Evolutionary conservation across 306 rosid species (phyloP).

Genomic region (Benincasa hispida): DNA sequence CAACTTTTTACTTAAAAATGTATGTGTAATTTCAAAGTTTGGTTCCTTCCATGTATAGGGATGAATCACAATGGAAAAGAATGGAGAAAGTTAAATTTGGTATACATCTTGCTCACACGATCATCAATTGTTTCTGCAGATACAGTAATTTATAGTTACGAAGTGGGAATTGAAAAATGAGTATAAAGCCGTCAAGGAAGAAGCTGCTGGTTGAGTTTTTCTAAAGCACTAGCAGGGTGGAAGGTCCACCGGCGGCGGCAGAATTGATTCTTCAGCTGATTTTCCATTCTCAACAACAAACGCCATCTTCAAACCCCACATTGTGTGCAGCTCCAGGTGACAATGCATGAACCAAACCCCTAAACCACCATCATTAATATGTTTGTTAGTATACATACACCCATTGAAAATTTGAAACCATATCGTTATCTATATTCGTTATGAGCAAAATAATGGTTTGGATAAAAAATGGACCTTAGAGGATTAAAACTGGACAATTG

Average conservation of each 20-base stretch:
- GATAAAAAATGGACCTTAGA: too few relatives aligned
- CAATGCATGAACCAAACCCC: constrained; percentile 8
- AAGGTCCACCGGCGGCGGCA: constrained; percentile 5
- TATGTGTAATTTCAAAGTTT: not conserved
- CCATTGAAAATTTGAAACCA: too few relatives aligned
- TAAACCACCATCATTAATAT: not conserved
- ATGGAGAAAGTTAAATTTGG: not conserved
- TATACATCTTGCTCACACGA: not conserved
- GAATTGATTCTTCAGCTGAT: not conserved
- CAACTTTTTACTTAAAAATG: not conserved
- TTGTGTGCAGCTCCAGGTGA: constrained; percentile 5
- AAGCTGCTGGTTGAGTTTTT: not conserved
- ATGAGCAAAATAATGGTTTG: too few relatives aligned
- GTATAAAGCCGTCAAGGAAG: not conserved
- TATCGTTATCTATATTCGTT: too few relatives aligned
- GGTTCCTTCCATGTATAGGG: not conserved
- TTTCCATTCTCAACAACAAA: constrained; percentile 2
- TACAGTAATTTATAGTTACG: not conserved
- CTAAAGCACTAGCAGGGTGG: constrained; percentile 4
- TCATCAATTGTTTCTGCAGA: not conserved
- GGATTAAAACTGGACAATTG: not conserved
- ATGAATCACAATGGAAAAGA: not conserved
- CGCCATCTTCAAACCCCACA: constrained; percentile 7
- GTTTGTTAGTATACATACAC: not conserved
- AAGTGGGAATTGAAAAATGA: not conserved